phyloP scores from a whole-genome alignment of 371 early-diverging fungal genomes.

The Rhizopus arrhizus region DNA sequence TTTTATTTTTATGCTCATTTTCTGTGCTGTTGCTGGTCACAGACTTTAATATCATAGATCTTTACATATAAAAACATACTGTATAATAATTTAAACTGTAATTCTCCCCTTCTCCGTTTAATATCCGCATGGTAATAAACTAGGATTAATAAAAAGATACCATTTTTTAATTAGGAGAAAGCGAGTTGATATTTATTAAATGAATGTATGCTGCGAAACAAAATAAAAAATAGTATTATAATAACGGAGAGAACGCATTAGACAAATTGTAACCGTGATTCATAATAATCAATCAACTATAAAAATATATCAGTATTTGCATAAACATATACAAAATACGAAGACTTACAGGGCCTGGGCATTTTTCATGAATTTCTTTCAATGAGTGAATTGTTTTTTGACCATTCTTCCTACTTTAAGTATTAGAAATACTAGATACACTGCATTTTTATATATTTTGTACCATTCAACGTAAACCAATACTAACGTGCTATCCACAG shows the following conservation, averaged over 20 bases:
- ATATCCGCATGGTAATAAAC: no score
- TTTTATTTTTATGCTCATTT: slow-evolving; percentile 26
- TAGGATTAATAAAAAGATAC: no score
- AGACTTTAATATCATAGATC: slow-evolving; percentile 28
- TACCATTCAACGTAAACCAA: slow-evolving; percentile 37
- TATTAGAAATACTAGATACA: background rate
- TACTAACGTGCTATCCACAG: slow-evolving; percentile 9
- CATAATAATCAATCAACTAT: slow-evolving; percentile 32
- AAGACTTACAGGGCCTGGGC: slow-evolving; percentile 24
- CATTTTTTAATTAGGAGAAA: no score
- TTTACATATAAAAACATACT: background rate
- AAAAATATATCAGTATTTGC: background rate
- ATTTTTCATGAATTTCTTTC: slow-evolving; percentile 31
- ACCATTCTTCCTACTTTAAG: slow-evolving; percentile 26
- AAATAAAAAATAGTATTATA: no score
- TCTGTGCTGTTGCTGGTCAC: slow-evolving; percentile 41
- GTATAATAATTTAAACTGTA: no score
- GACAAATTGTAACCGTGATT: slow-evolving; percentile 24
- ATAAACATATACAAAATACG: background rate
- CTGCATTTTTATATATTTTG: background rate
- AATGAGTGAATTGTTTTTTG: slow-evolving; percentile 36
- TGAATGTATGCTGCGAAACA: no score
- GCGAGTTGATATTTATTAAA: no score
- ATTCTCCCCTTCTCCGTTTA: no score
- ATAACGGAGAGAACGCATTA: background rate